These are phyloP conservation scores for Skeletonema menzelii DNA, from an alignment of 108 stramenopile species.

Conservation along the genomic window DNA sequence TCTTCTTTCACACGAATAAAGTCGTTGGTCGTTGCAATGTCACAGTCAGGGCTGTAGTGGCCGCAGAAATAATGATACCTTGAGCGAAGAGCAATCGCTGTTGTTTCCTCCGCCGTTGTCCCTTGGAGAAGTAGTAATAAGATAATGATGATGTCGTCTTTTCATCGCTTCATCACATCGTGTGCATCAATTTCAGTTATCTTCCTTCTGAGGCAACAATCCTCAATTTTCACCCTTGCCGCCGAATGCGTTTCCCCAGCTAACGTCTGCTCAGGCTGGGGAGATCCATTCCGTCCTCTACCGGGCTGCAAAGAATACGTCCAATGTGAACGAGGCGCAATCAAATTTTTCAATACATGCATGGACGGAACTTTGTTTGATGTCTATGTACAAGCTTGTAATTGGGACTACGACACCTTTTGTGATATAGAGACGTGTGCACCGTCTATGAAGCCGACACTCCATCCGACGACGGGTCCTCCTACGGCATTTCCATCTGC, in stretches of 20 bases:
- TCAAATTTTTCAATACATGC: not conserved
- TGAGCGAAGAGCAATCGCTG: not conserved
- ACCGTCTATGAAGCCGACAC: not conserved
- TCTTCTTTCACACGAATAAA: no score
- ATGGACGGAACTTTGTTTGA: not conserved
- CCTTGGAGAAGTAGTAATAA: no score
- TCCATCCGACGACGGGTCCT: not conserved
- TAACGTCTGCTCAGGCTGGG: not conserved
- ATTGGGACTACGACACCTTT: not conserved
- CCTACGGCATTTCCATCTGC: not conserved
- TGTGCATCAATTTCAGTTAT: not conserved
- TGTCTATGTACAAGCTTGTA: not conserved
- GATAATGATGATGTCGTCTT: not conserved
- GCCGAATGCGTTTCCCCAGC: not conserved
- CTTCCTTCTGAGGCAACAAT: not conserved
- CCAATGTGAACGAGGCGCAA: not conserved
- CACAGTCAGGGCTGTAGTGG: no score
- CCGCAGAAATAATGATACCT: no score
- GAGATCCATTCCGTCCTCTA: not conserved
- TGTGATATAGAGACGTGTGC: not conserved
- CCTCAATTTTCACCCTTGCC: not conserved
- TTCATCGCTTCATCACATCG: not conserved
- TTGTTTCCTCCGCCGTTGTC: no score
- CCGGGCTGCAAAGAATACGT: not conserved
- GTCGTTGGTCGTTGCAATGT: no score